Conservation (phyloP, 306 rosid genomes). For the Prunus mongolica region DNA sequence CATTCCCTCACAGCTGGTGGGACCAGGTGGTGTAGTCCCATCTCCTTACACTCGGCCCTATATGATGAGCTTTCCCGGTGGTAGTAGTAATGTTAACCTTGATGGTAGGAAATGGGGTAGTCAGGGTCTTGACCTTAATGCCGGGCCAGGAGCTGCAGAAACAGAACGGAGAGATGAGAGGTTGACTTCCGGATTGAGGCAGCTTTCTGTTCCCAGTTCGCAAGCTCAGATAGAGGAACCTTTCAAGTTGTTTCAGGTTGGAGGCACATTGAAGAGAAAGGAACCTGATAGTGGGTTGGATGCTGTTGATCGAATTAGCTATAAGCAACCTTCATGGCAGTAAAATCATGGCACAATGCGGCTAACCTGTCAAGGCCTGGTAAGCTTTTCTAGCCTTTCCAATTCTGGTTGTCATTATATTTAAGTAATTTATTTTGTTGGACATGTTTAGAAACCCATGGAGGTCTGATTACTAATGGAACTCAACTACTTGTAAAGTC, state of each 20-base stretch:
- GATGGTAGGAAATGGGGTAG: conserved; percentile 91
- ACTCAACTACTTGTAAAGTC: neutral
- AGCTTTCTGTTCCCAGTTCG: conserved; percentile 57
- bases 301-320: conserved; percentile 65
- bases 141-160: conserved; percentile 74
- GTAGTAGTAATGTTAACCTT: conserved; percentile 59
- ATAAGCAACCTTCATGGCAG: conserved; percentile 78
- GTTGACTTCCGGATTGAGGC: conserved; percentile 60
- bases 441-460: neutral
- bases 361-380: conserved; percentile 29
- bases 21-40: conserved; percentile 66
- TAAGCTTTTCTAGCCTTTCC: conserved; percentile 15
- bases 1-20: conserved; percentile 73
- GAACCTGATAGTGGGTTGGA: conserved; percentile 93
- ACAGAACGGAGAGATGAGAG: conserved; percentile 72
- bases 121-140: conserved; percentile 85
- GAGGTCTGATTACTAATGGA: neutral
- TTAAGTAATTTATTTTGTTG: neutral
- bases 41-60: conserved; percentile 65
- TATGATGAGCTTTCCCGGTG: conserved; percentile 75
- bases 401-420: neutral
- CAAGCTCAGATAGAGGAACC: conserved; percentile 74
- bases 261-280: conserved; percentile 71
- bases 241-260: conserved; percentile 71
- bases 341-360: conserved; percentile 30